These are phyloP conservation scores for Emergomyces orientalis DNA, from an alignment of 2,329 filamentous ascomycete genomes.

Conservation along the genomic window DNA sequence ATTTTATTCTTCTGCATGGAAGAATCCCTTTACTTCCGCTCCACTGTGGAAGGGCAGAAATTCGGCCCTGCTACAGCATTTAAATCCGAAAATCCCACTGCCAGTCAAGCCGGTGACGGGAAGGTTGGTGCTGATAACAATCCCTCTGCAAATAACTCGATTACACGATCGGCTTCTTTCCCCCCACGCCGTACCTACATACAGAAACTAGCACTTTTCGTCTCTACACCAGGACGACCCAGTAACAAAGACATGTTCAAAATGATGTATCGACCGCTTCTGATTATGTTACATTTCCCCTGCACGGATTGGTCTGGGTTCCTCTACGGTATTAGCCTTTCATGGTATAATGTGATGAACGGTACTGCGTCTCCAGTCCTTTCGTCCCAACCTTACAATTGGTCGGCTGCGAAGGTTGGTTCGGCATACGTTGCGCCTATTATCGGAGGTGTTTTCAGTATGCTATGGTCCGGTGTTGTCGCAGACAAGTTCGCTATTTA, in stretches of 20 bases:
- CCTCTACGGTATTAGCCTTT: conserved; percentile 22
- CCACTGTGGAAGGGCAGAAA: conserved; percentile 26
- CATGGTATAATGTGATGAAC: conserved; percentile 27
- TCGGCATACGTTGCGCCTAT: conserved; percentile 21
- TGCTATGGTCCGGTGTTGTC: conserved; percentile 10
- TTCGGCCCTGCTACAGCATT: conserved; percentile 1
- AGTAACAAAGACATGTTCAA: conserved; percentile 15
- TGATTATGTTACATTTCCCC: conserved; percentile 25
- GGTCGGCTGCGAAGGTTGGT: conserved; percentile 21
- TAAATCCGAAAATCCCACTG: neutral
- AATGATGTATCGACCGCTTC: conserved; percentile 20
- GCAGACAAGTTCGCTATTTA: conserved; percentile 23
- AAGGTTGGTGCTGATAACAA: neutral
- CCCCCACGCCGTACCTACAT: conserved; percentile 5
- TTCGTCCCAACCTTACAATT: conserved; percentile 22
- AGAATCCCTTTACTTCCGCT: conserved; percentile 48
- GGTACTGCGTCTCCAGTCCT: conserved; percentile 25
- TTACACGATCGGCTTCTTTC: conserved; percentile 5
- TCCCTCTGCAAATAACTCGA: neutral
- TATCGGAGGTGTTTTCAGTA: conserved; percentile 18
- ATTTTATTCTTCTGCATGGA: conserved; percentile 52
- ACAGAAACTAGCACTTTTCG: conserved; percentile 22
- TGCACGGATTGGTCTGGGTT: conserved; percentile 22
- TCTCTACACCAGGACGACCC: conserved; percentile 12
- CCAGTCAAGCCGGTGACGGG: neutral